phyloP scores from a whole-genome alignment of 495 filamentous ascomycete genomes.

The Hypoxylon fragiforme region DNA sequence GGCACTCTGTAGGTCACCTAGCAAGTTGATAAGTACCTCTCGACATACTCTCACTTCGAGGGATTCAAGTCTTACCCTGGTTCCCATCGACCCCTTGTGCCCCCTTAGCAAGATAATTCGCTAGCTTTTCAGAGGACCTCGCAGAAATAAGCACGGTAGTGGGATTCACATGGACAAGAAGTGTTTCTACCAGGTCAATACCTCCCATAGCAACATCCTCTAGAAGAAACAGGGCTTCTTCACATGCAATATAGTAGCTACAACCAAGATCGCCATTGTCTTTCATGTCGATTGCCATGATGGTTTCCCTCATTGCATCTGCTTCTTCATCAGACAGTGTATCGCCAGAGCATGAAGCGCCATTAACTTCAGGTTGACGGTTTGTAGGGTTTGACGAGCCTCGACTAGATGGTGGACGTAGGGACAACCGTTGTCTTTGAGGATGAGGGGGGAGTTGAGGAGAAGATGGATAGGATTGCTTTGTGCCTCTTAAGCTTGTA shows the following conservation, averaged over 20 bases:
- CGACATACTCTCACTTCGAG: background rate
- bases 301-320: slow-evolving; percentile 72
- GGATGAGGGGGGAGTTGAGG: slow-evolving; percentile 31
- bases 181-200: slow-evolving; percentile 70
- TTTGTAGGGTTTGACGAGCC: slow-evolving; percentile 6
- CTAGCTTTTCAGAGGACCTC: slow-evolving; percentile 64
- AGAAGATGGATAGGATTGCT: slow-evolving; percentile 23
- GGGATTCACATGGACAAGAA: slow-evolving; percentile 77
- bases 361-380: slow-evolving; percentile 10
- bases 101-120: slow-evolving; percentile 48
- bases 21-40: slow-evolving; percentile 6
- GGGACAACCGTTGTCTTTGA: slow-evolving; percentile 32
- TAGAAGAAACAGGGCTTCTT: slow-evolving; percentile 77
- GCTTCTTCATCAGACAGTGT: slow-evolving; percentile 45
- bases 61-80: slow-evolving; percentile 30
- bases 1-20: slow-evolving; percentile 50
- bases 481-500: slow-evolving; percentile 1
- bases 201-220: slow-evolving; percentile 77
- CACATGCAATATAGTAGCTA: slow-evolving; percentile 76
- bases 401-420: slow-evolving; percentile 27
- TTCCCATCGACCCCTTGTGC: slow-evolving; percentile 45
- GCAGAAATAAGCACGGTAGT: slow-evolving; percentile 77
- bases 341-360: slow-evolving; percentile 5
- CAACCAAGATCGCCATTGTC: slow-evolving; percentile 73
- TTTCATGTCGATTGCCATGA: slow-evolving; percentile 82